Base-by-base conservation (phyloP, 1,139 yeast species). In the Arxiozyma slooffiae region DNA sequence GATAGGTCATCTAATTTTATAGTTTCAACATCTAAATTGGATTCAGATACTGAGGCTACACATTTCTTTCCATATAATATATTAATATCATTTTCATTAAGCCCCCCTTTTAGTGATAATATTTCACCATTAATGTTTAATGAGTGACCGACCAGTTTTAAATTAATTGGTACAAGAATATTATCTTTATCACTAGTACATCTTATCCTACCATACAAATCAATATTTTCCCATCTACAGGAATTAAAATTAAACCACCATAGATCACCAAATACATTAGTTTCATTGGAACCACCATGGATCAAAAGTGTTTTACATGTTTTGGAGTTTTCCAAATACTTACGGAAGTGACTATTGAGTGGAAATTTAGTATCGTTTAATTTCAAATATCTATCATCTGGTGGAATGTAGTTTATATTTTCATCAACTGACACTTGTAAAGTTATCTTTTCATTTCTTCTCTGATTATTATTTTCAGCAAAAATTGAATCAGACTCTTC, bases 211-310 rank as follows among this genome's bases (percentile, higher is more conserved):
- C 55, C 60, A 49, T 50, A 62, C 0, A 67, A 58, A 1, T 60
- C 54, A 1, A 65, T 49, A 22, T 56, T 52, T 7, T 55, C 52
- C 80, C 80, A 77, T 5, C 57, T 55, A 50, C 71, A 75, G 1
- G 64, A 58, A 24, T 67, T 66, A 34, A 75, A 55, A 55, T 73
- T 72, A 54, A 73, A 76, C 62, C 69, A 66, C 80, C 80, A 77
- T 53, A 70, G 56, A 57, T 76, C 80, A 22, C 76, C 76, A 38
- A 66, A 60, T 2, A 75, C 67, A 22, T 66, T 60, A n/a, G 51
- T 52, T 17, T 66, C 66, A 50, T 67, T 62, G 1, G 78, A 74
- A 2, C 80, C 80, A 4, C 79, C 81, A 57, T 72, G 76, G 2
- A 72, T 53, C 2, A 75, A 53, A 21, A 76, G 37, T 1, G 52